Conservation (phyloP, 331 rosid species). For the Stylosanthes scabra region DNA sequence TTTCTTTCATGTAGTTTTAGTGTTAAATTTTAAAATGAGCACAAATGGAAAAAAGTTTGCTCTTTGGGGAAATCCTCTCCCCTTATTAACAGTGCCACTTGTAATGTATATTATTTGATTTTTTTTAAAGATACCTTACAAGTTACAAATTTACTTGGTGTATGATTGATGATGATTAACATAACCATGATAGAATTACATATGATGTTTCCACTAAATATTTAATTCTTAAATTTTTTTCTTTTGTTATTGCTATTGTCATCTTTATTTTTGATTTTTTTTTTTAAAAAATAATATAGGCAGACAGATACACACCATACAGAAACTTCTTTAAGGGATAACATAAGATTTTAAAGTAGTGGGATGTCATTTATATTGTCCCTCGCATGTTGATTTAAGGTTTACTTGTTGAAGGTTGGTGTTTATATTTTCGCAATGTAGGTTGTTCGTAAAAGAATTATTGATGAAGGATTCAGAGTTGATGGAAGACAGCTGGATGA, state of each 20-base stretch:
- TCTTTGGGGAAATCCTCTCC: background rate
- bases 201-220: slow-evolving; percentile 4
- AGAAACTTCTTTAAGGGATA: background rate
- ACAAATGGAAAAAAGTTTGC: slow-evolving; percentile 1
- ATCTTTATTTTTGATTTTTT: no score
- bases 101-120: background rate
- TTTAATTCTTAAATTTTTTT: background rate
- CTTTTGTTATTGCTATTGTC: background rate
- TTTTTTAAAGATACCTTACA: background rate
- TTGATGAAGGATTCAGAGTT: slow-evolving; percentile 79
- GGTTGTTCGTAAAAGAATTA: slow-evolving; percentile 91
- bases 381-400: slow-evolving; percentile 6
- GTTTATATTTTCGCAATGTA: slow-evolving; percentile 44
- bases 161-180: background rate
- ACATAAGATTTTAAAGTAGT: no score
- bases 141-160: background rate
- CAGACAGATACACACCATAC: slow-evolving; percentile 17
- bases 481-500: slow-evolving; percentile 95
- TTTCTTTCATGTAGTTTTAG: background rate
- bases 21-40: slow-evolving; percentile 17
- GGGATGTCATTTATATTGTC: slow-evolving; percentile 24
- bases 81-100: no score
- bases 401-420: slow-evolving; percentile 34
- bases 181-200: background rate
- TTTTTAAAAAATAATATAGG: background rate